Conservation (phyloP, 108 stramenopile species). For the Nitzschia sp. region DNA sequence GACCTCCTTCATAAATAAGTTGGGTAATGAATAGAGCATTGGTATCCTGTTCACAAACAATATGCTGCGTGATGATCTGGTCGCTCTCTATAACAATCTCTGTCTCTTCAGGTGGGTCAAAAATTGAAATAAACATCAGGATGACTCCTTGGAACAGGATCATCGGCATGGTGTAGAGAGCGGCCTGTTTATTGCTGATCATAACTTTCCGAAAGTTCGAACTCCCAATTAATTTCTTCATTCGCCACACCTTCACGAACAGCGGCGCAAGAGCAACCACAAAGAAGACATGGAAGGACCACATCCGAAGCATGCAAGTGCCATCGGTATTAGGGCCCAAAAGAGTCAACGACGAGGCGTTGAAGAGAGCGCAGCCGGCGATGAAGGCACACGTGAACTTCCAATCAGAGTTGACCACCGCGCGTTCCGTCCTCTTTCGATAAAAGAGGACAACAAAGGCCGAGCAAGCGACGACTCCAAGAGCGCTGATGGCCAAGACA, state of each 20-base stretch:
- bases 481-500: constrained; percentile 17
- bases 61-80: constrained; percentile 8
- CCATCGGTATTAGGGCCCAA: constrained; percentile 36
- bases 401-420: constrained; percentile 36
- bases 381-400: constrained; percentile 48
- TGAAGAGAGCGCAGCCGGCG: constrained; percentile 39
- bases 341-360: constrained; percentile 25
- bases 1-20: constrained; percentile 22
- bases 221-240: constrained; percentile 35
- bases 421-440: constrained; percentile 21
- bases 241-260: constrained; percentile 46
- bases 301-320: constrained; percentile 45
- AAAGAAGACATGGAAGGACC: constrained; percentile 37
- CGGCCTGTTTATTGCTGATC: constrained; percentile 27
- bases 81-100: constrained; percentile 15
- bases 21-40: constrained; percentile 14
- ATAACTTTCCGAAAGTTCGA: constrained; percentile 2
- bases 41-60: constrained; percentile 28
- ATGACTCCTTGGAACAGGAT: constrained; percentile 29
- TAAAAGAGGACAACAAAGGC: constrained; percentile 22
- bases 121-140: constrained; percentile 34
- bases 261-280: constrained; percentile 35
- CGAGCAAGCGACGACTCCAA: constrained; percentile 27
- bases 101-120: constrained; percentile 30
- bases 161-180: constrained; percentile 32